Evolutionary conservation across 1,284 basidiomycete species (phyloP), one percentile per base, ranked within the genome.

Genomic region (Marasmius sp.): DNA sequence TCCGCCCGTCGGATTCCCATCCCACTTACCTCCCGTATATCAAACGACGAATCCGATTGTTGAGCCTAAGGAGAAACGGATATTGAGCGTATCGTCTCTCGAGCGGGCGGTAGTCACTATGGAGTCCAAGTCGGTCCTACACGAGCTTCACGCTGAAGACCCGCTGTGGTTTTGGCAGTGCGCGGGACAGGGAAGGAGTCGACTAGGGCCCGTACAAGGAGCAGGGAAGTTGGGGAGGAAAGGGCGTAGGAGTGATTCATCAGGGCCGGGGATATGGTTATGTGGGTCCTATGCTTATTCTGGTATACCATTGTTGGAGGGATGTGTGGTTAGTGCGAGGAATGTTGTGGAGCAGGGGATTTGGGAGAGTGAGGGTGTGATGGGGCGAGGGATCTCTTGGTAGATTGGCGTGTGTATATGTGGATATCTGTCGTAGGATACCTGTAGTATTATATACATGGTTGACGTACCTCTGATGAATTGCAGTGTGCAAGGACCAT

Each of bases 31-130:
- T n/a, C 61, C 66, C 27, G 76, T 91, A 12, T 85, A 84, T 61
- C 91, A 92, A 73, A 92, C 88, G 16, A 92, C 89, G 14, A 92
- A 92, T 71, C 89, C 89, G 0, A 81, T 88, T 52, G 71, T 90
- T 8, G 71, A 81, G 1, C 84, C 87, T 16, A 71, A 71, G 47
- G 71, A 77, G 20, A 77, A 75, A 1, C 75, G 70, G 27, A 76
- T 91, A 38, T 71, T 92, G 27, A 87, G 85, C 53, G 76, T 85
- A 12, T 81, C 86, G 9, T 77, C 73, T 60, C 73, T 92, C 60
- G 86, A 91, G 67, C 81, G 91, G 59, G 88, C 83, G 20, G 79
- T 89, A 34, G 70, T 88, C 43, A 87, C 82, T 1, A 65, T 74
- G 36, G 67, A 76, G 54, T 78, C 83, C 20, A 87, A 88, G 69